phyloP scores from a whole-genome alignment of 108 stramenopile genomes.

The Mayamaea pseudoterrestris region DNA sequence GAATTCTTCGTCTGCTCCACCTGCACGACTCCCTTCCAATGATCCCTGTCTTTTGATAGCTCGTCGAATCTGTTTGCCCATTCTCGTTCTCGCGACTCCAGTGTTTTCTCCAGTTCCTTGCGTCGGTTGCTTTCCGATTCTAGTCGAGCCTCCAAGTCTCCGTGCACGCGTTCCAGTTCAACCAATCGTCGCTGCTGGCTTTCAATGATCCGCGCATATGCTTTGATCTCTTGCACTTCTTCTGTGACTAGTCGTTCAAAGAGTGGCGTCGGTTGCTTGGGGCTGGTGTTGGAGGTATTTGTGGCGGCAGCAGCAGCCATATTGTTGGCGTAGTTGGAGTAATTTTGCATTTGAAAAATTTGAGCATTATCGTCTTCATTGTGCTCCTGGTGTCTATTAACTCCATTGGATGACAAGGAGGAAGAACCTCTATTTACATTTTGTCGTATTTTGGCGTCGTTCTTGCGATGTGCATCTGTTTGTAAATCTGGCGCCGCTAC shows the following conservation, averaged over 20 bases:
- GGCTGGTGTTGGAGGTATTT: too few relatives aligned
- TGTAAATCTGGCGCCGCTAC: too few relatives aligned
- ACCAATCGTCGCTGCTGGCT: conserved; percentile 27
- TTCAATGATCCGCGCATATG: conserved; percentile 41
- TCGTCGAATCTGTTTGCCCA: conserved; percentile 29
- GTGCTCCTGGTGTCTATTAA: too few relatives aligned
- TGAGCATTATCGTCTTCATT: too few relatives aligned
- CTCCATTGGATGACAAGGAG: too few relatives aligned
- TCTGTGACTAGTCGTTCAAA: conserved; percentile 47
- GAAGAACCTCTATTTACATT: too few relatives aligned
- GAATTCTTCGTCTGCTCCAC: conserved; percentile 34
- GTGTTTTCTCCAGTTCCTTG: conserved; percentile 29
- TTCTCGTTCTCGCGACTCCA: conserved; percentile 34
- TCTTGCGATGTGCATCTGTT: not conserved
- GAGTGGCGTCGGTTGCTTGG: conserved; percentile 41
- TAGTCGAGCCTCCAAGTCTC: conserved; percentile 35
- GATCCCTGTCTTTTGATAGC: conserved; percentile 32
- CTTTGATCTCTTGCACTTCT: conserved; percentile 45
- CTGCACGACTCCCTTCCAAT: conserved; percentile 27
- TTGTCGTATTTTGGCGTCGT: too few relatives aligned
- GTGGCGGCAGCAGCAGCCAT: too few relatives aligned
- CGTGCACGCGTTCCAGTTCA: conserved; percentile 28
- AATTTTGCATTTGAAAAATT: too few relatives aligned
- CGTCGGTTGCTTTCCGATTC: conserved; percentile 22
- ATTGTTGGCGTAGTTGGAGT: too few relatives aligned